Evolutionary conservation across 257 asterid genomes (phyloP).

Genomic region (Mitragyna speciosa): DNA sequence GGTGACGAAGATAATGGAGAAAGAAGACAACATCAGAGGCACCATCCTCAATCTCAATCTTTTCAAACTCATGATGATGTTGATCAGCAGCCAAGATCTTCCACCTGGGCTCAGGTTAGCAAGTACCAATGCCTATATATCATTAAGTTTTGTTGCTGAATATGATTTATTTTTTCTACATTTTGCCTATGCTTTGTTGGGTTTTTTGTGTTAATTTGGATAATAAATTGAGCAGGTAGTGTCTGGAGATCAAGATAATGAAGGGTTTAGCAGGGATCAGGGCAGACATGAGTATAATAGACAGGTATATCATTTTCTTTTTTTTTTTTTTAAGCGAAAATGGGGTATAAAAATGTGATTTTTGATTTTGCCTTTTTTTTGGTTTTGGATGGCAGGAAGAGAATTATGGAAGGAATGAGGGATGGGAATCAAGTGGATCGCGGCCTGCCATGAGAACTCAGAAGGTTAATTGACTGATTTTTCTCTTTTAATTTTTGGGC

Average conservation of each 20-base stretch:
- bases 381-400: conserved; percentile 35
- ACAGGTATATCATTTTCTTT: conserved; percentile 25
- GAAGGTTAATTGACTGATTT: conserved; percentile 35
- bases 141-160: background rate
- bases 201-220: conserved; percentile 2
- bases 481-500: background rate
- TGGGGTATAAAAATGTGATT: background rate
- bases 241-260: conserved; percentile 48
- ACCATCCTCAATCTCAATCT: background rate
- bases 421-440: conserved; percentile 37
- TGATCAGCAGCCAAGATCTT: conserved; percentile 70
- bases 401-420: conserved; percentile 40
- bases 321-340: background rate
- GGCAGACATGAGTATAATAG: conserved; percentile 19
- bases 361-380: background rate
- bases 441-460: conserved; percentile 34
- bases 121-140: background rate
- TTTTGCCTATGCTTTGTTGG: background rate
- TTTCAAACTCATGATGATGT: conserved; percentile 34
- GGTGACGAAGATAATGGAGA: conserved; percentile 26
- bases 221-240: conserved; percentile 57
- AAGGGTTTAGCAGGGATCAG: conserved; percentile 26
- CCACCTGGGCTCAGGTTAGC: conserved; percentile 80
- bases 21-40: background rate
- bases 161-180: background rate